These are phyloP conservation scores for Ormosia semicastrata DNA, from an alignment of 306 rosid species.

Conservation along the genomic window DNA sequence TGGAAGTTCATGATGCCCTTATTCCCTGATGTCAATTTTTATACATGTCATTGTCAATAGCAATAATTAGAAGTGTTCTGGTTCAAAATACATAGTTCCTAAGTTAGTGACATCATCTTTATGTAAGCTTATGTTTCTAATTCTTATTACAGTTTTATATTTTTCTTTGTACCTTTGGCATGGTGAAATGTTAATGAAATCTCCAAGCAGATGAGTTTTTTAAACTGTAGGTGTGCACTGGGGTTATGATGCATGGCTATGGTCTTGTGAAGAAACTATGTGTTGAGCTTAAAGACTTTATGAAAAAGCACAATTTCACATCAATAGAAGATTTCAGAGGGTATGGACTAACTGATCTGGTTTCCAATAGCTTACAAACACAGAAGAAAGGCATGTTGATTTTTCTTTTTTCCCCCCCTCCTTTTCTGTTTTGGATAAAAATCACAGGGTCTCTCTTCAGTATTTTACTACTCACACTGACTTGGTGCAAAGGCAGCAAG, in stretches of 20 bases:
- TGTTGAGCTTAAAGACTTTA: slow-evolving; percentile 81
- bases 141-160: not conserved
- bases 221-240: slow-evolving; percentile 79
- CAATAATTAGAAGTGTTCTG: no score
- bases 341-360: slow-evolving; percentile 37
- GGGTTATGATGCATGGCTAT: slow-evolving; percentile 99
- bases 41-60: not conserved
- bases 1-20: not conserved
- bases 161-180: not conserved
- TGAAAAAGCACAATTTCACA: slow-evolving; percentile 78
- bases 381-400: not conserved
- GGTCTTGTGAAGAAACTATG: slow-evolving; percentile 88
- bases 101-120: not conserved
- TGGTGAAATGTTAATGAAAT: not conserved
- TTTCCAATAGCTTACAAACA: not conserved
- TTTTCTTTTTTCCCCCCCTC: not conserved
- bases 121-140: not conserved
- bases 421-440: not conserved
- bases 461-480: slow-evolving; percentile 93
- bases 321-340: slow-evolving; percentile 95
- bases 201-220: not conserved
- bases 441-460: slow-evolving; percentile 69
- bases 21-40: not conserved
- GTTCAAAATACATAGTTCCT: not conserved
- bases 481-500: slow-evolving; percentile 81